Evolutionary conservation across 495 filamentous ascomycete genomes (phyloP), one percentile per base, ranked within the genome.

Genomic region (Evansstolkia leycettana): DNA sequence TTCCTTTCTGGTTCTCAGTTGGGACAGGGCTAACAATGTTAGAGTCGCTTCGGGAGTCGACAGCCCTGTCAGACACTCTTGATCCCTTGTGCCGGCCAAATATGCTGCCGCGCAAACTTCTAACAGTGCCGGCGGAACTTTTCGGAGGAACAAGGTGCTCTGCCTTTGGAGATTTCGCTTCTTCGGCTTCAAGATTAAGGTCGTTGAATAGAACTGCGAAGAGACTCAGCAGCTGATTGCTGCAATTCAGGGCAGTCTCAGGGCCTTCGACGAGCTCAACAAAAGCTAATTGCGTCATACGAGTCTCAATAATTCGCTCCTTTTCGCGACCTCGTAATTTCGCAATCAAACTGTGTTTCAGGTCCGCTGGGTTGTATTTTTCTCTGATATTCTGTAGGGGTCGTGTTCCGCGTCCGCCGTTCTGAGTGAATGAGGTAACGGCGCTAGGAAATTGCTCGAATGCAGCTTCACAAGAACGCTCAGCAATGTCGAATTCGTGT

Each of bases 271-370:
- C 47, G 8, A 87, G 63, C 55, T 96, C 90, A 8, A 86, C 50
- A 25, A 98, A 73, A 3, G 83, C 70, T 39, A 98, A 66, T 45
- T 94, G 85, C 6, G 87, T 94, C 75, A 98, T 94, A 49, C 89
- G 92, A 19, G 94, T 72, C 54, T 95, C 82, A 15, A 98, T 54
- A 17, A 95, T 80, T 13, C 70, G 67, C 47, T 84, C 81, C 46
- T 82, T 89, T 48, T 94, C 86, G 25, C 75, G 74, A 37, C 72
- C 69, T 33, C 79, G 75, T 67, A 94, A 76, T 37, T 78, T 73
- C 39, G 82, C 76, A 7, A 88, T 72, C 14, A 82, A 46, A 5
- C 73, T 75, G 30, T 57, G 62, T 36, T 51, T 51, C 5, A 44
- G 34, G n/a, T 35, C 41, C 10, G 23, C 17, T 13, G 45, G 20